Conservation (phyloP, 2,329 filamentous ascomycete genomes). For the Sporothrix inflata region DNA sequence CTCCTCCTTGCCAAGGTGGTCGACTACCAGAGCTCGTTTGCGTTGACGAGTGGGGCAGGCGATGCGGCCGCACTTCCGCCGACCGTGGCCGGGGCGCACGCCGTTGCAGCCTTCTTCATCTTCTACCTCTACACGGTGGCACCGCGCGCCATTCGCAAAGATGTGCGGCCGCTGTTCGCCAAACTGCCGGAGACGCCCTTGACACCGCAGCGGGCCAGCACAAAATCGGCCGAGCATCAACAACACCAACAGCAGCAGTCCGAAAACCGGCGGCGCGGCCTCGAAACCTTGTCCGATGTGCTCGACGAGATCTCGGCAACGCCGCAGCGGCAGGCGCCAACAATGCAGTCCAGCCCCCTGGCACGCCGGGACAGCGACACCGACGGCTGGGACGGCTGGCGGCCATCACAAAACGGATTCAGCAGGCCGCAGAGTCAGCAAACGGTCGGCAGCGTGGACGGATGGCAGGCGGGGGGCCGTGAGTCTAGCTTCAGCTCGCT, state of each 20-base stretch:
- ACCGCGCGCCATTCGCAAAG: constrained; percentile 54
- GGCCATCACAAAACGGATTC: neutral
- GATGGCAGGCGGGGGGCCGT: constrained; percentile 27
- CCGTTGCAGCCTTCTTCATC: constrained; percentile 57
- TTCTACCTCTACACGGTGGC: constrained; percentile 55
- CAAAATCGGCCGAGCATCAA: neutral
- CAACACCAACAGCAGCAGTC: constrained; percentile 29
- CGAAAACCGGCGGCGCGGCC: constrained; percentile 41
- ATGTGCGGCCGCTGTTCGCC: constrained; percentile 60
- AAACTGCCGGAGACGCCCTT: constrained; percentile 36
- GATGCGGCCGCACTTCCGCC: constrained; percentile 48
- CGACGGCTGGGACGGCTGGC: constrained; percentile 28
- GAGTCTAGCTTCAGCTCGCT: constrained; percentile 16
- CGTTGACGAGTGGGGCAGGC: constrained; percentile 41
- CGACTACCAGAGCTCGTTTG: constrained; percentile 64
- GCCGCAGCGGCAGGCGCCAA: constrained; percentile 22
- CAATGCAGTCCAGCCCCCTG: neutral
- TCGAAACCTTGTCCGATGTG: constrained; percentile 48
- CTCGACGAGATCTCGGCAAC: constrained; percentile 50
- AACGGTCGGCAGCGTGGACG: neutral
- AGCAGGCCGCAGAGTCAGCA: neutral
- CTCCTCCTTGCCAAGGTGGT: constrained; percentile 51
- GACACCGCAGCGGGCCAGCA: constrained; percentile 26
- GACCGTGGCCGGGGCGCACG: constrained; percentile 57
- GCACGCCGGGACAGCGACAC: constrained; percentile 8